Evolutionary conservation across 192 early-diverging fungal genomes (phyloP), one percentile per base, ranked within the genome.

Genomic region (Coemansia sp.): DNA sequence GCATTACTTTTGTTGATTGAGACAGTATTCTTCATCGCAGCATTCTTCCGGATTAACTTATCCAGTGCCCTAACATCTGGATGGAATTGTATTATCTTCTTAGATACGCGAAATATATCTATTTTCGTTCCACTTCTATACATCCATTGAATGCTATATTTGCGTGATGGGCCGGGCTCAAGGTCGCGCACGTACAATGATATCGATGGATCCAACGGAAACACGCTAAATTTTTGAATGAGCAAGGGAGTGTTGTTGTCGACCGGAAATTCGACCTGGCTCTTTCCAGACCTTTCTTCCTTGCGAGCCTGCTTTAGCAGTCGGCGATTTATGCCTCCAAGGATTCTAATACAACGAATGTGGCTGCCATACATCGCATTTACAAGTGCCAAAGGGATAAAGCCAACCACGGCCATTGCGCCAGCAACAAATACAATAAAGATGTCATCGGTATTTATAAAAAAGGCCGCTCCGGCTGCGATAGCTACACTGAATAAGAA

Each of bases 231-330:
- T 38, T 62, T 68, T 23, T 70, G 56, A 14, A 81, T 58, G 9
- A 68, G 32, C 62, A 81, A 31, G 7, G 78, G 72, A 22, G 73
- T 81, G 4, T 68, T 54, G 41, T 28, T 71, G 1, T 31, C 32
- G 28, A 81, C 66, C 0, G 78, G 78, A 23, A 53, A 81, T 63
- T 71, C 69, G 10, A 81, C 21, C 59, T 81, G 73, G 55, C 69
- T 74, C 1, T 60, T 26, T 9, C 68, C 64, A 14, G 19, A 41
- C 0, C 26, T 26, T 56, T 57, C 65, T 9, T 60, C 62, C 52
- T 27, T 64, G 16, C 65, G 60, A 12, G 59, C 50, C 18, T 44
- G 27, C 22, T 31, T 27, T 1, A 72, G 23, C 18, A 56, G 50
- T 31, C 56, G 53, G 23, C 63, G 67, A 49, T 49, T 65, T 10